Evolutionary conservation across 2,329 filamentous ascomycete species (phyloP), one percentile per base, ranked within the genome.

Genomic region (Fusarium sororula): DNA sequence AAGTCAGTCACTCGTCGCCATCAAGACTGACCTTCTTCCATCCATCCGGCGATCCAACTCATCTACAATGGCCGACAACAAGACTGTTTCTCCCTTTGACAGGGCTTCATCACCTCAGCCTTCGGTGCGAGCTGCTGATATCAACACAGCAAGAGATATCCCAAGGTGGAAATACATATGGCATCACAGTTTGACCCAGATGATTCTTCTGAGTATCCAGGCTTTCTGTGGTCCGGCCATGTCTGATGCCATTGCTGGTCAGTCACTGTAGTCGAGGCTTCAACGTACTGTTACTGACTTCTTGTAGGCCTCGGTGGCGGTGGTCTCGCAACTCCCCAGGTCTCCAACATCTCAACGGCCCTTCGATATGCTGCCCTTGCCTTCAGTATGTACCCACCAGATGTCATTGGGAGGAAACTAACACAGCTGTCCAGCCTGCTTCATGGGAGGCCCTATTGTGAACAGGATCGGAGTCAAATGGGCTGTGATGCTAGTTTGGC

Each of bases 401-500:
- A 7, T 1, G 6, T 13, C 5, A 2, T 47, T 1, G 1, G 4
- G 5, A 12, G 8, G 8, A 12, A 13, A 3, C 20, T 45, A 24
- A 56, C 7, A 24, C 3, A 22, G 3, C 0, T 30, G 9, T 4
- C 6, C 6, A 67, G 65, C 65, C 4, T 68, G 65, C 18, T 68
- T 48, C 22, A 68, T 68, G 65, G 65, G 65, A 20, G 63, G 65
- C 14, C 65, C 65, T 1, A 68, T 68, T 0, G 65, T 68, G 0
- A 68, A 68, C 20, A 68, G 68, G n/a, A 41, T 68, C 0, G 65
- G 65, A 18, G 63, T 68, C 15, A 62, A 68, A 13, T 68, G 65
- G 65, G 65, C 65, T 38, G 48, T 59, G 62, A 66, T 59, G 38
- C 42, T 51, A 66, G 62, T 42, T 60, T 37, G 65, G 63, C 39